Evolutionary conservation across 139 green algal species (phyloP).

Genomic region (Closterium sp.): DNA sequence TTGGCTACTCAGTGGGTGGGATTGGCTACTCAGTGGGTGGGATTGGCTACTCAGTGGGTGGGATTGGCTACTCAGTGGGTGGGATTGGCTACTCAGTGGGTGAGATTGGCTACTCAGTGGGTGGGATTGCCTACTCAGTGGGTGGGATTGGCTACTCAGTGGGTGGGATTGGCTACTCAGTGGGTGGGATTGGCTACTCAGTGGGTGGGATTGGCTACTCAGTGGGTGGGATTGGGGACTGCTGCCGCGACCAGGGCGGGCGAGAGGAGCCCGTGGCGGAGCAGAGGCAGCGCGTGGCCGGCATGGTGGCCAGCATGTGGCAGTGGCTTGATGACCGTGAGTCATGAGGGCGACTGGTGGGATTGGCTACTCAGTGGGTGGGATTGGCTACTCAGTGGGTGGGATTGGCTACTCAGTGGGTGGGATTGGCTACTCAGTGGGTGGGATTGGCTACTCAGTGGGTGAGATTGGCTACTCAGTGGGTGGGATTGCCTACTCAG

Average conservation of each 20-base stretch:
- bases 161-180: background rate
- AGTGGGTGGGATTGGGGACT: background rate
- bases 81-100: background rate
- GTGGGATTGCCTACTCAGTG: background rate
- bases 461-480: background rate
- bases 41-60: background rate
- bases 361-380: background rate
- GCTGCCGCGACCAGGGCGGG: background rate
- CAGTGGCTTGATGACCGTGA: background rate
- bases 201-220: background rate
- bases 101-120: no score
- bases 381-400: no score
- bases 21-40: background rate
- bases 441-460: background rate
- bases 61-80: no score
- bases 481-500: background rate
- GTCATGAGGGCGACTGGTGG: background rate
- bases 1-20: background rate
- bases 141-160: background rate
- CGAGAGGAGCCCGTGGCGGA: conserved; percentile 5
- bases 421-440: no score
- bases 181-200: background rate
- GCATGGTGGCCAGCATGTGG: conserved; percentile 3
- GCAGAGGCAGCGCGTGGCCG: background rate
- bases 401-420: background rate